A percentile compares a stretch with the other conserved stretches of the same genome.
These are phyloP conservation scores for Microstegium vimineum DNA, from an alignment of 176 grass and related monocot genomes.

Conservation along the genomic window DNA sequence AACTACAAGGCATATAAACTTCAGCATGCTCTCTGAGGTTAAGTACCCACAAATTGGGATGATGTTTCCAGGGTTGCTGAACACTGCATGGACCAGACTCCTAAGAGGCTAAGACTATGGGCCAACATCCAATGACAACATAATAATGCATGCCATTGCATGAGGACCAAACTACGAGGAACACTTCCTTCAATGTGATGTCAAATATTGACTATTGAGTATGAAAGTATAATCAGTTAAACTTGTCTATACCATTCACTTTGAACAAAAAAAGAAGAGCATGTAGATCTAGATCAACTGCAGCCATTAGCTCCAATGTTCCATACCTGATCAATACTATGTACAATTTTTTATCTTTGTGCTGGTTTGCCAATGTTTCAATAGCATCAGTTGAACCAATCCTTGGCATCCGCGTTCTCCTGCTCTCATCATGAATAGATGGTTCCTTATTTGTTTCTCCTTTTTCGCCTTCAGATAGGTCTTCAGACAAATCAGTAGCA, in stretches of 20 bases:
- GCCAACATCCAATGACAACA: not conserved
- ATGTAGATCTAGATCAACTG: not conserved
- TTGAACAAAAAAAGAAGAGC: not conserved
- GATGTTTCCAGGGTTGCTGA: not conserved
- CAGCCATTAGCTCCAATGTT: not conserved
- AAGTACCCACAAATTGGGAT: not conserved
- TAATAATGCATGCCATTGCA: not conserved
- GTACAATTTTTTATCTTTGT: conserved; percentile 79
- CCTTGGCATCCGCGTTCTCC: conserved; percentile 38
- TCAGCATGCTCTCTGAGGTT: not conserved
- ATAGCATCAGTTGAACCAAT: conserved; percentile 56
- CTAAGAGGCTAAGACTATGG: not conserved
- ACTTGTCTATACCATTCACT: not conserved
- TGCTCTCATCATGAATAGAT: conserved; percentile 48
- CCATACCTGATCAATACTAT: conserved; percentile 76
- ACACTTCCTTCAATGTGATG: not conserved
- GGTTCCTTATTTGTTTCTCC: conserved; percentile 40
- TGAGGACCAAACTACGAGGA: not conserved
- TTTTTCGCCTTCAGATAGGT: conserved; percentile 68
- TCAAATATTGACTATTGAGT: not conserved
- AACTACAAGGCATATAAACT: too few relatives aligned
- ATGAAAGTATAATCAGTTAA: not conserved
- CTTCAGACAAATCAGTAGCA: conserved; percentile 55
- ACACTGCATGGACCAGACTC: not conserved
- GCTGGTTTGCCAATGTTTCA: conserved; percentile 58